Conservation (phyloP, 257 asterid genomes). For the Cynanchum wilfordii region DNA sequence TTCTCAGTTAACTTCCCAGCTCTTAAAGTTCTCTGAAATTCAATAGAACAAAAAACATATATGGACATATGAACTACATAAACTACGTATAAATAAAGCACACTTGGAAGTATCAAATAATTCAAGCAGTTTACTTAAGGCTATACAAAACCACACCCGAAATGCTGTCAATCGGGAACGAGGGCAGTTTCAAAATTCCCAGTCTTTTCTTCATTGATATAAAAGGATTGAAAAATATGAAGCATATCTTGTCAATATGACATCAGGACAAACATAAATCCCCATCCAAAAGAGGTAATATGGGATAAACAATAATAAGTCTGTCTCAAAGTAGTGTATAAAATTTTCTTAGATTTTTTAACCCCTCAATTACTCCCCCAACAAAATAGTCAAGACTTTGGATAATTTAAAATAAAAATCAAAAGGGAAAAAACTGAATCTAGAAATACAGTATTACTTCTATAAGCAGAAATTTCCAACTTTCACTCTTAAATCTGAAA, state of each 20-base stretch:
- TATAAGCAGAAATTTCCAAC: neutral
- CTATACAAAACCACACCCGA: neutral
- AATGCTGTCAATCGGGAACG: neutral
- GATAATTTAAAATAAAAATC: no score
- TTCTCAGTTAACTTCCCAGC: conserved; percentile 93
- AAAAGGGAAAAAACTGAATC: no score
- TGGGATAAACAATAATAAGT: neutral
- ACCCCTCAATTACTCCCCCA: neutral
- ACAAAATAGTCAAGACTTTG: neutral
- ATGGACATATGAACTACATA: neutral
- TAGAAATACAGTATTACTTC: neutral
- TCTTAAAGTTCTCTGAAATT: conserved; percentile 64
- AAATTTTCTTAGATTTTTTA: neutral
- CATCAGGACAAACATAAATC: neutral
- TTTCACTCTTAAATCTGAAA: neutral
- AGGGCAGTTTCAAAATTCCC: neutral
- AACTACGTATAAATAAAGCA: neutral
- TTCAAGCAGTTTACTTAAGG: neutral
- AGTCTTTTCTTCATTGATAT: neutral
- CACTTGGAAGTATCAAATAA: neutral
- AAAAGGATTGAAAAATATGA: neutral
- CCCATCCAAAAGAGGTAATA: neutral
- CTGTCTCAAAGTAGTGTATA: neutral
- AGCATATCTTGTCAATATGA: neutral
- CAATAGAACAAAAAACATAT: conserved; percentile 2